phyloP scores from a whole-genome alignment of 495 filamentous ascomycete species.

The Penicillium steckii region DNA sequence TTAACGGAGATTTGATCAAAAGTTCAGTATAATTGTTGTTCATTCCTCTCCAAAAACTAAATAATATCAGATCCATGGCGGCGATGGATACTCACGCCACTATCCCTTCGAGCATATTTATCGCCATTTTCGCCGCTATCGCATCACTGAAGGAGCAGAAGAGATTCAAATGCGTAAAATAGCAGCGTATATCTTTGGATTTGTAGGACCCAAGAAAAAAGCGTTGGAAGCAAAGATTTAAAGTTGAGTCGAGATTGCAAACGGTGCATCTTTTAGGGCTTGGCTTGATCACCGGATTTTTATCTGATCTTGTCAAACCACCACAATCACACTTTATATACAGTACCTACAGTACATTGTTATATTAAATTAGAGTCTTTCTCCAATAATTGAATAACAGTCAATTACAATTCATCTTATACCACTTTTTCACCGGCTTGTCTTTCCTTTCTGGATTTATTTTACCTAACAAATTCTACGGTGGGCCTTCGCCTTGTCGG shows the following conservation, averaged over 20 bases:
- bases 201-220: conserved; percentile 26
- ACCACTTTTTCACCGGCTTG: conserved; percentile 1
- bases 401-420: too few species aligned
- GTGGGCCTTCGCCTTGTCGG: conserved; percentile 14
- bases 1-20: neutral
- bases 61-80: conserved; percentile 56
- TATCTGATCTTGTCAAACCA: too few species aligned
- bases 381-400: too few species aligned
- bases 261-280: neutral
- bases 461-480: conserved; percentile 25
- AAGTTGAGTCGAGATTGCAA: neutral
- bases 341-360: neutral
- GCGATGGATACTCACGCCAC: conserved; percentile 47
- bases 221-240: conserved; percentile 14
- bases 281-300: too few species aligned
- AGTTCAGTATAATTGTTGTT: too few species aligned
- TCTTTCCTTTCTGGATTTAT: conserved; percentile 9
- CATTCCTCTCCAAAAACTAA: too few species aligned
- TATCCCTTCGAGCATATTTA: conserved; percentile 54
- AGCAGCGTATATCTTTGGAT: conserved; percentile 45
- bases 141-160: conserved; percentile 51
- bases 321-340: too few species aligned
- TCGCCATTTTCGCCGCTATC: conserved; percentile 48
- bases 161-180: conserved; percentile 51
- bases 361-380: too few species aligned